Evolutionary conservation across 371 early-diverging fungal species (phyloP), one percentile per base, ranked within the genome.

Genomic region (Batkoa obscura): DNA sequence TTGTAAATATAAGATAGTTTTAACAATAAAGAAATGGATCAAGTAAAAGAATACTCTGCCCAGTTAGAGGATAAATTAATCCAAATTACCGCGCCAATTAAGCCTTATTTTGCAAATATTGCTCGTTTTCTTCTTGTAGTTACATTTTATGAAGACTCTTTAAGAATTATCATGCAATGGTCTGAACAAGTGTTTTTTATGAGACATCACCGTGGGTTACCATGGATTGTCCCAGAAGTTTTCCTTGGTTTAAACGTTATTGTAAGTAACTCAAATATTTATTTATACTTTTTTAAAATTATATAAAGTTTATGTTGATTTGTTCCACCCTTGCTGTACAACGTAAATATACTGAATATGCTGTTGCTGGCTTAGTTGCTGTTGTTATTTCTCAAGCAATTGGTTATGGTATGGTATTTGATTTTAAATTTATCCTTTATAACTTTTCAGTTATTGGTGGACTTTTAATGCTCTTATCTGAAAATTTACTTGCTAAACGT

Each of bases 131-230:
- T 95, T 23, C 79, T 95, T 32, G 89, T 95, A 36, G 91, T 87
- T 46, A 95, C 96, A 31, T 95, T 94, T 72, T 67, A 90, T 53
- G 96, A 94, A 68, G 96, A 94, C 68, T 78, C 94, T 2, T 62
- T 93, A 37, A 79, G 95, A 48, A 89, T 94, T 57, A 60, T 76
- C 48, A 74, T 83, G 48, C 92, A 92, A 64, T 94, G 90, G 83
- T 59, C 66, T 49, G 90, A 90, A 62, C 93, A 95, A 72, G 66
- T 84, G 32, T 72, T 66, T 56, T 95, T 80, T 66, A 73, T 95
- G 64, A 71, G 83, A 55, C 68, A 78, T 50, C 72, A 77, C 60
- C 79, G 88, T 55, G 75, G 81, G 50, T 88, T 94, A 63, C 84
- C 86, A 1, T 72, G 70, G 64, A 78, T 79, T 8, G 15, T 84